These are phyloP conservation scores for Fragaria ananassa DNA, from an alignment of 306 rosid genomes.

Conservation along the genomic window DNA sequence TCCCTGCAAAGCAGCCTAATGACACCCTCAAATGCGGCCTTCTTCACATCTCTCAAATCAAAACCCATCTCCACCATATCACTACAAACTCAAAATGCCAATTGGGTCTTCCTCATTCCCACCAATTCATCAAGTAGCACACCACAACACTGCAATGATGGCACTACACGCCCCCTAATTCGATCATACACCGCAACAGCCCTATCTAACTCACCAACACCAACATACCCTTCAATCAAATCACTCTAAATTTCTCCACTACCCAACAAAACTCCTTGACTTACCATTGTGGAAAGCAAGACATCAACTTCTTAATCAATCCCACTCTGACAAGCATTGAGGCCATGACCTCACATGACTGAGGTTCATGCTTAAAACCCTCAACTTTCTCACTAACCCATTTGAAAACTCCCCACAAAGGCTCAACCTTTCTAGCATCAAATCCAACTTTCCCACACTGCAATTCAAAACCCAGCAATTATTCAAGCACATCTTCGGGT, in stretches of 20 bases:
- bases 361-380: slow-evolving; percentile 40
- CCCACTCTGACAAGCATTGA: slow-evolving; percentile 56
- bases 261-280: slow-evolving; percentile 35
- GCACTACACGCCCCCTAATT: slow-evolving; percentile 41
- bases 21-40: slow-evolving; percentile 48
- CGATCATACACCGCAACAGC: slow-evolving; percentile 47
- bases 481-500: slow-evolving; percentile 53
- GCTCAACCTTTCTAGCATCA: slow-evolving; percentile 50
- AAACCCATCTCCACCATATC: slow-evolving; percentile 51
- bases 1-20: slow-evolving; percentile 55
- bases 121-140: slow-evolving; percentile 51
- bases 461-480: slow-evolving; percentile 52
- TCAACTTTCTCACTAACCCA: slow-evolving; percentile 31
- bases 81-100: slow-evolving; percentile 38
- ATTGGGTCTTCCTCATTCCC: slow-evolving; percentile 37
- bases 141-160: slow-evolving; percentile 37
- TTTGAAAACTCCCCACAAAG: slow-evolving; percentile 65
- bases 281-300: slow-evolving; percentile 50
- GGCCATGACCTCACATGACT: slow-evolving; percentile 63
- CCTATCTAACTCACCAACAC: slow-evolving; percentile 45
- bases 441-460: slow-evolving; percentile 30
- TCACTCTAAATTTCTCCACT: slow-evolving; percentile 34
- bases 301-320: slow-evolving; percentile 57
- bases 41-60: slow-evolving; percentile 38
- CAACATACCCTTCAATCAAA: slow-evolving; percentile 53